phyloP scores from a whole-genome alignment of 2,329 filamentous ascomycete species.

The Cladophialophora immunda region DNA sequence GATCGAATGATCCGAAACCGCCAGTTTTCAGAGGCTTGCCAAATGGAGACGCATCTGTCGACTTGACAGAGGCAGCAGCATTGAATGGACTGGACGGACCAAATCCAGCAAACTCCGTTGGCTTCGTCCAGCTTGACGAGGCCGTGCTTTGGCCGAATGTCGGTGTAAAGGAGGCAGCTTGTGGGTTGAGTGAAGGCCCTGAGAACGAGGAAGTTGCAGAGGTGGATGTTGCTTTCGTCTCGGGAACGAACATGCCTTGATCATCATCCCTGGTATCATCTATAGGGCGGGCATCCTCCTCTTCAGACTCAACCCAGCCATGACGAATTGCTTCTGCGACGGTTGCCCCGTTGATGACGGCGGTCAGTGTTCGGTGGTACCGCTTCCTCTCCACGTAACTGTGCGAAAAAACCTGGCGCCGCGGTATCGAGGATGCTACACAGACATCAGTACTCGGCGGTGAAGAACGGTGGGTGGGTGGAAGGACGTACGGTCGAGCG shows the following conservation, averaged over 20 bases:
- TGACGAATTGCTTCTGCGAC: conserved; percentile 60
- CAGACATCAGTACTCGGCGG: conserved; percentile 41
- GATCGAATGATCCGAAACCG: conserved; percentile 17
- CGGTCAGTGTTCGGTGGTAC: conserved; percentile 61
- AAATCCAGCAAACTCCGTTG: not conserved
- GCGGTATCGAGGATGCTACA: conserved; percentile 38
- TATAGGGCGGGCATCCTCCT: conserved; percentile 48
- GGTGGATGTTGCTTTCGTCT: conserved; percentile 13
- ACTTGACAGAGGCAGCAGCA: not conserved
- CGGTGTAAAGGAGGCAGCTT: conserved; percentile 34
- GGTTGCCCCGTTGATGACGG: conserved; percentile 65
- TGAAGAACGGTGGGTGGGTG: conserved; percentile 37
- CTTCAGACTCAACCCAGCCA: conserved; percentile 57
- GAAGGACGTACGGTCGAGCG: conserved; percentile 55
- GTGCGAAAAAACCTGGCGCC: conserved; percentile 62
- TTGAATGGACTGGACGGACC: not conserved
- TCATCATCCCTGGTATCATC: conserved; percentile 47
- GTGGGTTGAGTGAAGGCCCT: conserved; percentile 27
- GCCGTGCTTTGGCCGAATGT: conserved; percentile 23
- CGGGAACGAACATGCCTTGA: conserved; percentile 43
- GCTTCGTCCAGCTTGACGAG: conserved; percentile 23
- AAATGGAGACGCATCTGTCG: conserved; percentile 15
- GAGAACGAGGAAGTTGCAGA: conserved; percentile 17
- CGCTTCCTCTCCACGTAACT: conserved; percentile 67
- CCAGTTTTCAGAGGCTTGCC: conserved; percentile 12